Base-by-base conservation (phyloP, 371 early-diverging fungal species). In the Mucor piriformis region DNA sequence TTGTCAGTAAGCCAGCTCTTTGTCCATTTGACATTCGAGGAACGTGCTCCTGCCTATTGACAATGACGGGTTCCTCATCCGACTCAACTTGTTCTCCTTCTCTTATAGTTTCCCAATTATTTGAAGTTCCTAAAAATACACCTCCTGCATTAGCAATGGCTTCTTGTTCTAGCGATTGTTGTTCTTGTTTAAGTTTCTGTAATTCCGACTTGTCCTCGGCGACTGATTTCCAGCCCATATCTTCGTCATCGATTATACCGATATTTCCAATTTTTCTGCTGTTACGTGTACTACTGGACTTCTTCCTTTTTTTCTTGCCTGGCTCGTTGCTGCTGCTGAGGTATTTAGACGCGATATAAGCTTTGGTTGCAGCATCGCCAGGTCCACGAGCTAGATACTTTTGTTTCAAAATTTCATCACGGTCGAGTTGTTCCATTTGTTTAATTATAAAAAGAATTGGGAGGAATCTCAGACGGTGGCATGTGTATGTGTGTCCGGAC, bases 211-310 rank as follows among this genome's bases (percentile, higher is more conserved):
- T 33, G 20, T 15, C 4, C 58, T 65, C 24, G 56, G 66, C 54
- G 12, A 27, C 27, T 8, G 16, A 34, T 20, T 61, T 65, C 83
- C 83, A 83, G 7, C 74, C 73, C 23, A 61, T 60, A 24, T 83
- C 84, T 46, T 66, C 66, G 27, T 85, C 85, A 69, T 83, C 86
- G 20, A 83, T 74, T 57, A 85, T 83, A 40, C 78, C 83, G 59
- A 82, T 67, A 52, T 80, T 83, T 50, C 83, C 83, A 55, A 80
- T 56, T 7, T 57, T 23, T 64, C 34, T 54, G 50, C 0, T 50
- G 40, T 33, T 35, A 21, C 16, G 23, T 40, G 5, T 44, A 20
- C 5, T 18, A 2, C 38, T 6, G 0, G 35, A 18, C 66, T 78
- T 79, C 37, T 74, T 73, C 53, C 66, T 73, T 47, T 80, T 79